Evolutionary conservation across 2,329 filamentous ascomycete genomes (phyloP).

Genomic region (Penicillium sp.): DNA sequence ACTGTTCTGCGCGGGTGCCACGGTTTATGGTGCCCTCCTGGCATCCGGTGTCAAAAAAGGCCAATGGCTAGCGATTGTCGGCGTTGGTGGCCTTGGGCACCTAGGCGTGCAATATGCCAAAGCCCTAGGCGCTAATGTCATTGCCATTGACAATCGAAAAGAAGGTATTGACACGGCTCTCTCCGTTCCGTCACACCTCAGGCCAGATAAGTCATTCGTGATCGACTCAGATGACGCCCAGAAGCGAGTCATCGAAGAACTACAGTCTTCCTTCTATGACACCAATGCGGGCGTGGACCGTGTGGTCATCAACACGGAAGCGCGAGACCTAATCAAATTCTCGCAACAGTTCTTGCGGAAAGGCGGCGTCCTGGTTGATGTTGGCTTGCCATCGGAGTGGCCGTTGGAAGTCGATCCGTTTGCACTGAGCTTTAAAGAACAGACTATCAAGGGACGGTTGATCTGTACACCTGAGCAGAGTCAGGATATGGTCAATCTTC

Average conservation of each 20-base stretch:
- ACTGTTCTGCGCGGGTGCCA: conserved; percentile 37
- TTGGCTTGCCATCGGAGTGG: conserved; percentile 9
- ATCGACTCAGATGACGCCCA: conserved; percentile 14
- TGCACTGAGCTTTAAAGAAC: conserved; percentile 15
- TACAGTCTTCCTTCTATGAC: conserved; percentile 13
- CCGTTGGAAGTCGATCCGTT: conserved; percentile 14
- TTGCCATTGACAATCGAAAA: conserved; percentile 18
- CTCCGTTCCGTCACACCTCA: conserved; percentile 3
- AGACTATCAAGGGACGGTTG: conserved; percentile 11
- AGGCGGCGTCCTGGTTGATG: conserved; percentile 10
- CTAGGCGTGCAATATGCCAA: conserved; percentile 36
- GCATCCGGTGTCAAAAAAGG: conserved; percentile 23
- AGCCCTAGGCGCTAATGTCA: conserved; percentile 21
- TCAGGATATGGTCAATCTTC: conserved; percentile 15
- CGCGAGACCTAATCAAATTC: conserved; percentile 4
- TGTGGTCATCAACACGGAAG: conserved; percentile 10
- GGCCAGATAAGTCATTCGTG: conserved; percentile 10
- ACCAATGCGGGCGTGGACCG: conserved; percentile 12
- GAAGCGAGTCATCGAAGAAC: conserved; percentile 8
- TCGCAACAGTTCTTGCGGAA: conserved; percentile 12
- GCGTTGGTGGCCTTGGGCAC: conserved; percentile 31
- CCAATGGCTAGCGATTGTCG: conserved; percentile 31
- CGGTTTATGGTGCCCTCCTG: conserved; percentile 15
- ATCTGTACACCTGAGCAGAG: conserved; percentile 15
- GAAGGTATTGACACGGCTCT: conserved; percentile 3